Conservation (phyloP, 2,329 filamentous ascomycete genomes). For the Penicillium vulpinum region DNA sequence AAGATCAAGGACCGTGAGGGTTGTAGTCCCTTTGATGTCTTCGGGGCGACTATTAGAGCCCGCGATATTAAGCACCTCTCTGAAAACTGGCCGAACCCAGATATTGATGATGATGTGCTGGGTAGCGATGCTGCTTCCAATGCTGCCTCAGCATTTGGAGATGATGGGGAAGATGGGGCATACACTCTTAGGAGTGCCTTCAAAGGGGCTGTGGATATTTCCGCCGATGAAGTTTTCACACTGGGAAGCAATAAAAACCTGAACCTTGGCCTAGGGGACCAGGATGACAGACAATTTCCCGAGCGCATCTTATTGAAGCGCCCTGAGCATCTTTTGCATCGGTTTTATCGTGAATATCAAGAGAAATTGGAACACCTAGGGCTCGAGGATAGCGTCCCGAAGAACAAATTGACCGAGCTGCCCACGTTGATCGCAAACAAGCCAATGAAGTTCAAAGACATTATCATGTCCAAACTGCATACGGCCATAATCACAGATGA, state of each 20-base stretch:
- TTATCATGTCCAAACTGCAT: slow-evolving; percentile 86
- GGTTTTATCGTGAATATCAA: slow-evolving; percentile 69
- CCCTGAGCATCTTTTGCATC: slow-evolving; percentile 72
- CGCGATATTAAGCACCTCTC: slow-evolving; percentile 58
- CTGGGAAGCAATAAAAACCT: slow-evolving; percentile 97
- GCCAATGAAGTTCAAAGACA: slow-evolving; percentile 74
- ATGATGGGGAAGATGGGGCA: slow-evolving; percentile 54
- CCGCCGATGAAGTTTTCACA: slow-evolving; percentile 83
- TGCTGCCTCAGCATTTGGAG: slow-evolving; percentile 34
- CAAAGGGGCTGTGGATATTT: slow-evolving; percentile 43
- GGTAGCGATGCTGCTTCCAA: slow-evolving; percentile 33
- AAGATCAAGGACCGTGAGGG: slow-evolving; percentile 96
- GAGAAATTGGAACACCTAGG: slow-evolving; percentile 37
- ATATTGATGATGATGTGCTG: slow-evolving; percentile 44
- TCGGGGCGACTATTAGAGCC: slow-evolving; percentile 79
- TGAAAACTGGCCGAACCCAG: slow-evolving; percentile 40
- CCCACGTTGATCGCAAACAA: slow-evolving; percentile 71
- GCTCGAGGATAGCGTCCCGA: slow-evolving; percentile 25
- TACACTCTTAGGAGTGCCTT: slow-evolving; percentile 28
- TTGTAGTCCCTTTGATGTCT: slow-evolving; percentile 91
- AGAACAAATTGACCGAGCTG: slow-evolving; percentile 55
- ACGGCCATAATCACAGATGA: slow-evolving; percentile 86
- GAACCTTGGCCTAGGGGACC: slow-evolving; percentile 89
- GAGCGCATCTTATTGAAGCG: slow-evolving; percentile 77
- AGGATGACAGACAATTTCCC: slow-evolving; percentile 90